A percentile compares a stretch with the other conserved stretches of the same genome.
Evolutionary conservation across 176 grass and related monocot species (phyloP).

Genomic region (Zoysia pacifica): DNA sequence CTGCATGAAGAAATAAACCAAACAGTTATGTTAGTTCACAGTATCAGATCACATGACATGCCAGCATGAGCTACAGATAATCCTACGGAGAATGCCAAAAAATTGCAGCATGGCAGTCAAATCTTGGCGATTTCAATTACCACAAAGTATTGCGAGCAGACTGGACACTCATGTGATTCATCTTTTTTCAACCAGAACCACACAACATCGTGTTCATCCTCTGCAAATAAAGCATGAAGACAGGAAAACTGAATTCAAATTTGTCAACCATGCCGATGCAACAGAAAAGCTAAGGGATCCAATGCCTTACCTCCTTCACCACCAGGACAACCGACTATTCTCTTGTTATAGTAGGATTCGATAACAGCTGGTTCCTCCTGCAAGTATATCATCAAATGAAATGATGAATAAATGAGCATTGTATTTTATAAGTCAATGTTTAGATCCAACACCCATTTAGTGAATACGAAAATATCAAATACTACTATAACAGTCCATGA

Average conservation of each 20-base stretch:
- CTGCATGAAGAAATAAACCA: constrained; percentile 53
- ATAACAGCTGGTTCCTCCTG: constrained; percentile 94
- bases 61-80: neutral
- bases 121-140: constrained; percentile 49
- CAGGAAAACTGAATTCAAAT: neutral
- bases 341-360: constrained; percentile 88
- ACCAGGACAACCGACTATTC: constrained; percentile 94
- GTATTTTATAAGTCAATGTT: neutral
- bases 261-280: neutral
- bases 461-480: constrained; percentile 5
- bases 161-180: constrained; percentile 87
- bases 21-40: neutral
- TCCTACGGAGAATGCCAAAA: neutral
- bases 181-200: constrained; percentile 99
- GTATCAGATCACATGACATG: neutral
- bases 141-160: constrained; percentile 96
- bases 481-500: constrained; percentile 3
- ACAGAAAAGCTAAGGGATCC: constrained; percentile 25
- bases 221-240: constrained; percentile 47
- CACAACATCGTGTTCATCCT: constrained; percentile 97
- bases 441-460: neutral
- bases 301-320: constrained; percentile 80
- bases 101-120: constrained; percentile 18
- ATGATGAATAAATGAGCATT: constrained; percentile 20
- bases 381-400: constrained; percentile 37